phyloP scores from a whole-genome alignment of 176 grass and related monocot species.

The Saccharum officinarum region DNA sequence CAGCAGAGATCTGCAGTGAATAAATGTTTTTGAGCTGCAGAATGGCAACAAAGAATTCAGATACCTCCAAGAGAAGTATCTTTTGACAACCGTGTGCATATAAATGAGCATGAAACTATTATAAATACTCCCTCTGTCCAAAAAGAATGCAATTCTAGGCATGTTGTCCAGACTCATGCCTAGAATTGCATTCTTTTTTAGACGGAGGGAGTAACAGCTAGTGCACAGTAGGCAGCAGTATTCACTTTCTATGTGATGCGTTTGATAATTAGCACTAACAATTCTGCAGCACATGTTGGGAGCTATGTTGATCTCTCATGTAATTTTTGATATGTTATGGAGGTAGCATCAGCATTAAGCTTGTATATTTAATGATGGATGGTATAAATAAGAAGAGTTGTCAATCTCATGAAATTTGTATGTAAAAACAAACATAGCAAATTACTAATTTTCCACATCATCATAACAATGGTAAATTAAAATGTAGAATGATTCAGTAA shows the following conservation, averaged over 20 bases:
- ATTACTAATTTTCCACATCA: background rate
- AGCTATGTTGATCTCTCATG: background rate
- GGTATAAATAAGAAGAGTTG: background rate
- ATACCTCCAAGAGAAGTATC: background rate
- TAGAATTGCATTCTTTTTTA: background rate
- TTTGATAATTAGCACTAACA: background rate
- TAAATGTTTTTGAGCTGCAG: background rate
- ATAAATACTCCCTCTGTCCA: no score
- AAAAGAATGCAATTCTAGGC: no score
- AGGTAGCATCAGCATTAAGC: background rate
- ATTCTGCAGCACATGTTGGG: constrained; percentile 9
- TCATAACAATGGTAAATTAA: background rate
- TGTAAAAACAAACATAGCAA: background rate
- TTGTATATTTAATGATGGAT: constrained; percentile 1
- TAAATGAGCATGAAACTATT: background rate
- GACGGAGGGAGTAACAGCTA: background rate
- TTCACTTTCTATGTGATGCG: background rate
- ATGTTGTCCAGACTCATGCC: background rate
- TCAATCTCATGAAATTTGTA: background rate
- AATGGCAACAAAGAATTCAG: background rate
- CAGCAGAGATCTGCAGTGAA: background rate
- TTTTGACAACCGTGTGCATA: background rate
- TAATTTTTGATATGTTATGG: background rate
- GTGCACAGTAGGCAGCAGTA: background rate
- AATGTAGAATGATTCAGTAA: background rate